A percentile compares a stretch with the other conserved stretches of the same genome.
Evolutionary conservation across 164 flowering plant species (phyloP).

Genomic region (Chimonanthus salicifolius): DNA sequence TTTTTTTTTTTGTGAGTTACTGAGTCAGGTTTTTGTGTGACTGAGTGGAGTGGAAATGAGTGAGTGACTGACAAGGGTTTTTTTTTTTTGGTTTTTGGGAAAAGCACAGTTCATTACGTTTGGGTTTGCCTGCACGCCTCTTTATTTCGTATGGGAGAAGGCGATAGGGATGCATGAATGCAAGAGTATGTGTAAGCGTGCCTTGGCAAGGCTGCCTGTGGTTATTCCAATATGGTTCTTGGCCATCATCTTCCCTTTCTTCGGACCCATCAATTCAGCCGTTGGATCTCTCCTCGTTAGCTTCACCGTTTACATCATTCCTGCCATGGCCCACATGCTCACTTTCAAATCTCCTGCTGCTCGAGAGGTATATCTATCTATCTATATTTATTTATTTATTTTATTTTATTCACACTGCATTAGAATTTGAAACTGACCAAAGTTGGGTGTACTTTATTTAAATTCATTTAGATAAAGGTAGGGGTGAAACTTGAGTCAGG

Average conservation of each 20-base stretch:
- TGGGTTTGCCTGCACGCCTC: constrained; percentile 95
- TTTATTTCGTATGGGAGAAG: constrained; percentile 98
- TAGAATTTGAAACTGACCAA: no score
- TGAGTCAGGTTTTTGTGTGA: not conserved
- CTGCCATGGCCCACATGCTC: constrained; percentile 87
- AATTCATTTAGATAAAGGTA: no score
- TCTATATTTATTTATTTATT: constrained; percentile 11
- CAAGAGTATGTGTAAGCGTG: constrained; percentile 87
- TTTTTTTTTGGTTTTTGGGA: not conserved
- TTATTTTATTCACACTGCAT: no score
- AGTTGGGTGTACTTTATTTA: no score
- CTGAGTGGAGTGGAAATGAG: not conserved
- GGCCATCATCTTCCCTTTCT: constrained; percentile 94
- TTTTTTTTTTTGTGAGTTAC: not conserved
- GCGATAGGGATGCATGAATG: constrained; percentile 93
- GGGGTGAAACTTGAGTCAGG: no score
- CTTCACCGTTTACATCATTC: constrained; percentile 98
- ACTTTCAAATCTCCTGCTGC: constrained; percentile 76
- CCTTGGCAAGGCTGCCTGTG: constrained; percentile 89
- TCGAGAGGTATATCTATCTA: constrained; percentile 56
- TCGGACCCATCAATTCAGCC: constrained; percentile 93
- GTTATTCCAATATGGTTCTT: constrained; percentile 94
- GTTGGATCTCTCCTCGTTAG: constrained; percentile 95
- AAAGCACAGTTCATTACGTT: constrained; percentile 81
- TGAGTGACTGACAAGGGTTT: not conserved